These are phyloP conservation scores for Russula sp. DNA, from an alignment of 768 basidiomycete genomes.

Conservation along the genomic window DNA sequence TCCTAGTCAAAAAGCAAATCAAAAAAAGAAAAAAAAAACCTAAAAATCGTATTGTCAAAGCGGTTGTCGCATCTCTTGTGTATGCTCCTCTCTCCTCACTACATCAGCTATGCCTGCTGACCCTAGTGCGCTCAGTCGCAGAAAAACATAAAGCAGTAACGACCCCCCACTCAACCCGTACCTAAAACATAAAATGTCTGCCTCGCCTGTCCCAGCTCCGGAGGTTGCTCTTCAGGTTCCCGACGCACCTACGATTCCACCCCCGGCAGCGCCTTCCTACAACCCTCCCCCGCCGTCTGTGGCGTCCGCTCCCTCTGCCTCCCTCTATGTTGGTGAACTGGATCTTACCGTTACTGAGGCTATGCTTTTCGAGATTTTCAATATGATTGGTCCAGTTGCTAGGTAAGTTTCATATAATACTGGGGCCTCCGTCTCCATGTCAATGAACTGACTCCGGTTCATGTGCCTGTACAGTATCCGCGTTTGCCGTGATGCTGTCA, in stretches of 20 bases:
- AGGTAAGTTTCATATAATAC: slow-evolving; percentile 49
- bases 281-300: slow-evolving; percentile 46
- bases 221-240: slow-evolving; percentile 35
- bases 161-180: slow-evolving; percentile 49
- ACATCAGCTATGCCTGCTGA: background rate
- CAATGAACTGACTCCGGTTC: slow-evolving; percentile 4
- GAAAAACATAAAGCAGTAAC: slow-evolving; percentile 95
- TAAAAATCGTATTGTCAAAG: slow-evolving; percentile 63
- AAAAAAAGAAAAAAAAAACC: slow-evolving; percentile 65
- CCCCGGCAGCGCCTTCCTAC: slow-evolving; percentile 51
- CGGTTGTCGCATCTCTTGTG: slow-evolving; percentile 74
- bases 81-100: slow-evolving; percentile 33
- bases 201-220: slow-evolving; percentile 31
- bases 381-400: slow-evolving; percentile 98
- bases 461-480: slow-evolving; percentile 62
- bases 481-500: slow-evolving; percentile 99
- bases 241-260: slow-evolving; percentile 40
- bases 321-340: slow-evolving; percentile 98
- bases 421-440: slow-evolving; percentile 1
- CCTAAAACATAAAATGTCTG: slow-evolving; percentile 36
- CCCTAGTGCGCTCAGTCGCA: slow-evolving; percentile 28
- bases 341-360: slow-evolving; percentile 98
- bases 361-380: slow-evolving; percentile 99
- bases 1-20: slow-evolving; percentile 36
- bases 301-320: slow-evolving; percentile 74